Base-by-base conservation (phyloP, 306 rosid species). In the Sindora glabra region DNA sequence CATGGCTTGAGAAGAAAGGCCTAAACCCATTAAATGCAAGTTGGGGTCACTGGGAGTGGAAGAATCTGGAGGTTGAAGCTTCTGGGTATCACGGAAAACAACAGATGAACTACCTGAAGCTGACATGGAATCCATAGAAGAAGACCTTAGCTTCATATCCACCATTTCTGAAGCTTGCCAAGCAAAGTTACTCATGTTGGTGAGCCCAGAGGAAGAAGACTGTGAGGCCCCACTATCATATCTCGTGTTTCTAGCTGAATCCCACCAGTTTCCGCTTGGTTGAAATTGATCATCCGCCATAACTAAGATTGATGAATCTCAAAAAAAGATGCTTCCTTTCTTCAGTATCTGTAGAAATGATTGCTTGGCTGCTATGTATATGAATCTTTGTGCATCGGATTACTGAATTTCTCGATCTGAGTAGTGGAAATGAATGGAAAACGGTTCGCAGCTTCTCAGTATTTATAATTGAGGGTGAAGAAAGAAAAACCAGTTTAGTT, bases 261-360 rank as follows among this genome's bases (percentile, higher is more conserved):
- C 94, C 98, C 96, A 92, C 95, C 96, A 88, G 64, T 86, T 89
- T 16, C 86, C 98, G 48, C 77, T 78, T 39, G 86, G 67, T 4
- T 79, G 91, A 76, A 76, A 92, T 65, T 74, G 68, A 59, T 92
- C 97, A 40, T 92, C 95, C 36, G 94, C 96, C 98, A 92, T 92
- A 67, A 45, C 66, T 33, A 8, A 32, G 11, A 48, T n/a, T 24
- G 55, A 55, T 7, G 46, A 19, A 39, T 44, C 40, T 17, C 16
- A 18, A 39, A 2, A 13, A 14, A 18, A 24, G 3, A 36, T 68
- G 56, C 2, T 54, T 24, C 5, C 34, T 29, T 29, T 2, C 34
- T 2, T 29, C 34, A 17, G 16, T 44, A 16, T 44, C 9, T 44
- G 24, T 44, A 3, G 16, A 9, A 4, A 29, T 29, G 34, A 9